Base-by-base conservation (phyloP, 805 yeast species). In the Kluyveromyces dobzhanskii region DNA sequence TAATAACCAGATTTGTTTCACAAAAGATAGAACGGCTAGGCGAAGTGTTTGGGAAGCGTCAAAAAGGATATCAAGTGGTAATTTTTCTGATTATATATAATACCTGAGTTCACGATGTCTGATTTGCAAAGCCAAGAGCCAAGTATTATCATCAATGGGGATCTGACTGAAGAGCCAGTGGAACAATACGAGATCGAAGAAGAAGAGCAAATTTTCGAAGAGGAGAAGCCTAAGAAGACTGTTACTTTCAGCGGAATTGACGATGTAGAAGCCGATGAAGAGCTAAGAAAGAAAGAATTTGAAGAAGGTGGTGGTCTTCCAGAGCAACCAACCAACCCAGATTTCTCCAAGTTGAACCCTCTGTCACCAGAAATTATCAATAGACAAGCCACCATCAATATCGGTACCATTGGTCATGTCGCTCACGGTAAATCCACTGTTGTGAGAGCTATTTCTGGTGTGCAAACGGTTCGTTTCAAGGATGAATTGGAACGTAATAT, bases 221-320 rank as follows among this genome's bases (percentile, higher is more conserved):
- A 62, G 38, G 53, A 64, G 50, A 53, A 67, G 31, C 52, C 61
- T 37, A 74, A 81, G 66, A 88, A 88, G 65, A 69, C 80, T 23
- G 97, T 90, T 35, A 75, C 92, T 4, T 88, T 88, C 61, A 87
- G 87, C 28, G 80, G 74, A 24, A 61, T 79, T 24, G 85, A 80
- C 37, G 72, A 62, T 21, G 78, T 69, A 41, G 73, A 73, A 32
- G 85, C 77, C 47, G 85, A 77, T 44, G 94, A 81, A 57, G 95
- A 83, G 62, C 75, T 73, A 44, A 80, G 86, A 54, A 71, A 73
- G 54, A 73, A 78, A 57, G 97, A 90, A 62, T 88, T 92, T 53
- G 94, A 85, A 71, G 97, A 86, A 65, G 96, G 97, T 62, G 97
- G 97, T 43, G 98, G 98, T 38, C 75, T 92, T 43, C 98, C 98